Base-by-base conservation (phyloP, 768 basidiomycete genomes). In the Trametes gibbosa region DNA sequence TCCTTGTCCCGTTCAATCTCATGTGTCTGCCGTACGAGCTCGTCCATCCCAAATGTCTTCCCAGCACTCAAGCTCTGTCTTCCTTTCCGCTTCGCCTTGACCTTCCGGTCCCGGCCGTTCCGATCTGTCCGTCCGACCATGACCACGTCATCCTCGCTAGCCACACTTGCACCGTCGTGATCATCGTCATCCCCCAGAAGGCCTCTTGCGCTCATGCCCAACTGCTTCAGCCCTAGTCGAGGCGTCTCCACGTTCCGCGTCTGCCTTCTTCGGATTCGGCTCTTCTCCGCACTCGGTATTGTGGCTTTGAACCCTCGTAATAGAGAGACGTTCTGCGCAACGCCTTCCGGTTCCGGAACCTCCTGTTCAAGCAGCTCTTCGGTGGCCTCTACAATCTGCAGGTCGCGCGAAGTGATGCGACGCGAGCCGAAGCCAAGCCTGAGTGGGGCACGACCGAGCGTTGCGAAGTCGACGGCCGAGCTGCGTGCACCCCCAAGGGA, bases 251-350 rank as follows among this genome's bases (percentile, higher is more conserved):
- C 83, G 65, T 86, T 90, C 58, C 95, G 80, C 73, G 90, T 84
- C 71, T 92, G 87, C 58, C 93, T 75, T 62, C 95, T 74, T 59
- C 94, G 78, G 14, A 84, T 78, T 61, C 89, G 86, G 53, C 91
- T 81, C 69, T 85, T 82, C 65, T 93, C 89, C 39, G 95, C 84
- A 68, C 89, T 90, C 13, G 96, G 96, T 42, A 97, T 90, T 2
- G 96, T 98, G 17, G 96, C 96, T 67, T 92, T 89, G 73, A 98
- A 98, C 0, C 96, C 96, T 45, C 89, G 84, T 41, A 97, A 75
- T 34, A 98, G 78, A 66, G 90, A 92, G 50, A 95, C 86, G 66
- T 84, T 82, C 16, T 81, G 79, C 5, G 87, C 87, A 29, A 87
- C 78, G 39, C 85, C 87, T 14, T 84, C 83, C 16, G 83, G 82